Evolutionary conservation across 1,284 basidiomycete species (phyloP), one percentile per base, ranked within the genome.

Genomic region (Ustilago esculenta): DNA sequence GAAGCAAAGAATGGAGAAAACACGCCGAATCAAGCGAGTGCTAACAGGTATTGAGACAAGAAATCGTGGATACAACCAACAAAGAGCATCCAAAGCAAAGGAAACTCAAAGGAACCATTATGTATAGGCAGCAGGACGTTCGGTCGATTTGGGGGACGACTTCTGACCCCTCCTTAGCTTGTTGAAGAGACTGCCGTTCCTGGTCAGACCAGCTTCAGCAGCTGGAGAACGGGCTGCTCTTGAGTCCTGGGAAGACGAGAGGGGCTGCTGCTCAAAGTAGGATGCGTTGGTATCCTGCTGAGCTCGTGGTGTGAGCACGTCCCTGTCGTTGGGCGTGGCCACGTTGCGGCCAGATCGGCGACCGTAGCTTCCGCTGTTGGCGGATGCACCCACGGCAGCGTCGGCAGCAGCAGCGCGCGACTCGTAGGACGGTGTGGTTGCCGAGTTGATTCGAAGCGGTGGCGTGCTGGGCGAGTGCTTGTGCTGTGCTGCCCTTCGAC

Each of bases 391-490:
- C 4, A 35, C 34, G 12, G 50, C 47, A 20, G 66, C 66, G 11
- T 58, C 60, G 20, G 60, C 66, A 15, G 55, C 55, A 17, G 66
- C 58, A 29, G 58, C 66, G 18, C 63, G 56, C 17, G 56, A 50
- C 0, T 65, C 61, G 40, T 64, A 57, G n/a, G n/a, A n/a, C 10
- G 49, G 36, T 7, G 39, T 34, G 18, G 35, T 6, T 10, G 30
- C 39, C 15, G 47, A 36, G 14, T 61, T 50, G 32, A 39, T 45
- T 15, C 61, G 57, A 32, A 56, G 18, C 1, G 69, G 68, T 12
- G 74, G 75, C 7, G 68, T 67, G 35, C 61, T 70, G 11, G 75
- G 75, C 27, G 70, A 73, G 50, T 71, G 67, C 30, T 59, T 55
- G 65, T 75, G 73, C 34, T 54, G 53, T 20, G 51, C 59, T 27